Base-by-base conservation (phyloP, 768 basidiomycete genomes). In the Serendipita sp. region DNA sequence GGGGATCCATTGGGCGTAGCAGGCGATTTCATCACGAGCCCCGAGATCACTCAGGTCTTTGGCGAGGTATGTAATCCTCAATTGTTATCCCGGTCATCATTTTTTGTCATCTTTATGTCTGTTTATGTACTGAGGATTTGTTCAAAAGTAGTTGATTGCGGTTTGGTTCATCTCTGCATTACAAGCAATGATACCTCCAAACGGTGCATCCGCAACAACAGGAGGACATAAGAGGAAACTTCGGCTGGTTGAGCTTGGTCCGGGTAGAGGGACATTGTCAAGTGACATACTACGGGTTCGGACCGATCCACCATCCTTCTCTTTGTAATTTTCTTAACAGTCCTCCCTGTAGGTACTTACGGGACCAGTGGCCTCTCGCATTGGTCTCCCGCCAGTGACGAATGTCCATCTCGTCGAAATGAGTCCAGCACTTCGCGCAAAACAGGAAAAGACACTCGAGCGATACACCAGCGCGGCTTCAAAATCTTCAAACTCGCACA, bases 11-110 rank as follows among this genome's bases (percentile, higher is more conserved):
- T 99, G 70, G 96, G 96, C 11, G 68, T 82, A 0, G 78, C 79
- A 46, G 96, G 96, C 3, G 96, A 99, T 76, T 99, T 98, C 71
- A 87, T 89, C 23, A 99, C 96, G 10, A 92, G 89, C 69, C 96
- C 95, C 1, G 96, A 99, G 73, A 97, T 99, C 63, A 89, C 84
- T 69, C 93, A 97, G 72, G 83, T 90, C 0, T 98, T 98, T 72
- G 96, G 96, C 66, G 95, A 99, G 84, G 95, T 93, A 71, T 68
- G 82, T 73, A 15, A 48, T 45, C 8, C 41, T 65, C 30, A 1
- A 3, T 16, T 38, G 10, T 1, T 13, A 41, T 41, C 38, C 38
- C 38, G 2, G 13, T 41, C 13, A 13, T 41, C 38, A 13, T 2
- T 7, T 41, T 13, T 5, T 2, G 13, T 41, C 13, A 13, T 7